Percentiles rank a stretch among this genome's conserved stretches.
Conservation (phyloP, 2,329 filamentous ascomycete genomes). For the Tympanopsis confertula region DNA sequence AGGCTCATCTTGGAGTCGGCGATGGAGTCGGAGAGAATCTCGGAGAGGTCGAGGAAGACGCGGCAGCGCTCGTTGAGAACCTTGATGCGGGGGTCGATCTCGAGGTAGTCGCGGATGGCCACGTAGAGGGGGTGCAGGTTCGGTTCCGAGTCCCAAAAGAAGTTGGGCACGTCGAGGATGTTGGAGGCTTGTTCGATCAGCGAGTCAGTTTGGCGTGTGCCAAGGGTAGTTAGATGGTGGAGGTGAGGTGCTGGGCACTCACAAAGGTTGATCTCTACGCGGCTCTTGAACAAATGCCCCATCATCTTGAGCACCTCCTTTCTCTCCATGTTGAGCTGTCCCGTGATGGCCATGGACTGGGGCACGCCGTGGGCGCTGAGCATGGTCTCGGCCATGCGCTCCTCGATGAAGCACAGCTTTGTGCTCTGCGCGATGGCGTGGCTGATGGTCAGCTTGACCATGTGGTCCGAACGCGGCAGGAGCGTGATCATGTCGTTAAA, state of each 20-base stretch:
- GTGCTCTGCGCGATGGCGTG: constrained; percentile 97
- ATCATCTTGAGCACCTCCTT: constrained; percentile 88
- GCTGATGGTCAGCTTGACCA: constrained; percentile 97
- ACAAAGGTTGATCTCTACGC: constrained; percentile 97
- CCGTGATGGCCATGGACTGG: constrained; percentile 76
- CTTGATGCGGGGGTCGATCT: constrained; percentile 91
- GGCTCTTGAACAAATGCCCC: constrained; percentile 79
- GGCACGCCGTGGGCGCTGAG: constrained; percentile 83
- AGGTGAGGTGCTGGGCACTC: constrained; percentile 26
- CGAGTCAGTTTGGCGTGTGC: constrained; percentile 2
- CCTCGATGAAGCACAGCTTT: constrained; percentile 90
- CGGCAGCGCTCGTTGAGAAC: constrained; percentile 94
- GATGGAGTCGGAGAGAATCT: constrained; percentile 85
- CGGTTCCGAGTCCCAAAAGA: constrained; percentile 97
- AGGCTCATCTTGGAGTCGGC: constrained; percentile 89
- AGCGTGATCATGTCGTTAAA: constrained; percentile 99
- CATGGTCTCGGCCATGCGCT: constrained; percentile 92
- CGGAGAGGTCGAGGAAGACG: constrained; percentile 90
- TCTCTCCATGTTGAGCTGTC: constrained; percentile 79
- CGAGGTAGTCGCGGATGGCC: constrained; percentile 90
- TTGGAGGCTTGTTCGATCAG: constrained; percentile 60
- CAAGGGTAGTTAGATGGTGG: background rate
- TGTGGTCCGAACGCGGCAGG: constrained; percentile 79
- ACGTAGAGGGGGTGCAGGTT: constrained; percentile 88
- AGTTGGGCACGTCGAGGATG: constrained; percentile 88